phyloP scores from a whole-genome alignment of 176 grass and related monocot genomes.

The Lolium rigidum region DNA sequence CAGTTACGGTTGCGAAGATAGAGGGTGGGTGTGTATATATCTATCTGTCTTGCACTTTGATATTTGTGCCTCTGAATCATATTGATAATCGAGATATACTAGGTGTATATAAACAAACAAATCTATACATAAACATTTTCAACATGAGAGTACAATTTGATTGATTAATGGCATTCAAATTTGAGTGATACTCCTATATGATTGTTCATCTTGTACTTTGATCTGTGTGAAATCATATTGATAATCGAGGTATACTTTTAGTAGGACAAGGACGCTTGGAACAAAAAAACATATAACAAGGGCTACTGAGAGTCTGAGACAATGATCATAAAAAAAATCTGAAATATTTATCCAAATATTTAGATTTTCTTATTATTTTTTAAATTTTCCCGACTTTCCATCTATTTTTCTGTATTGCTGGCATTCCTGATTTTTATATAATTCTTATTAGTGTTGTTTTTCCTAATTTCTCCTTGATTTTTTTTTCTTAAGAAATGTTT shows the following conservation, averaged over 20 bases:
- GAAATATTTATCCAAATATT: not conserved
- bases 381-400: not conserved
- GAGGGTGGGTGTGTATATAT: no score
- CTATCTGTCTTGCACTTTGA: no score
- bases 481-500: no score
- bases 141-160: not conserved
- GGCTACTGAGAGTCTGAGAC: not conserved
- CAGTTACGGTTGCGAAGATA: no score
- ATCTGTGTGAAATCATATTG: not conserved
- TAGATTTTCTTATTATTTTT: not conserved
- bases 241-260: not conserved
- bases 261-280: not conserved
- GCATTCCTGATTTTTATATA: not conserved
- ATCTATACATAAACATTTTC: not conserved
- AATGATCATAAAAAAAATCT: not conserved
- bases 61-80: no score
- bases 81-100: no score
- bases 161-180: not conserved
- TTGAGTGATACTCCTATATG: not conserved
- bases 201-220: not conserved
- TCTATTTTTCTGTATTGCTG: not conserved
- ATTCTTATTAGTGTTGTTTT: not conserved
- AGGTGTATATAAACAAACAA: not conserved
- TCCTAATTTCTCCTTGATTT: no score
- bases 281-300: not conserved